Evolutionary conservation across 352 stramenopile species (phyloP), one percentile per base, ranked within the genome.

Genomic region (Peronospora belbahrii): DNA sequence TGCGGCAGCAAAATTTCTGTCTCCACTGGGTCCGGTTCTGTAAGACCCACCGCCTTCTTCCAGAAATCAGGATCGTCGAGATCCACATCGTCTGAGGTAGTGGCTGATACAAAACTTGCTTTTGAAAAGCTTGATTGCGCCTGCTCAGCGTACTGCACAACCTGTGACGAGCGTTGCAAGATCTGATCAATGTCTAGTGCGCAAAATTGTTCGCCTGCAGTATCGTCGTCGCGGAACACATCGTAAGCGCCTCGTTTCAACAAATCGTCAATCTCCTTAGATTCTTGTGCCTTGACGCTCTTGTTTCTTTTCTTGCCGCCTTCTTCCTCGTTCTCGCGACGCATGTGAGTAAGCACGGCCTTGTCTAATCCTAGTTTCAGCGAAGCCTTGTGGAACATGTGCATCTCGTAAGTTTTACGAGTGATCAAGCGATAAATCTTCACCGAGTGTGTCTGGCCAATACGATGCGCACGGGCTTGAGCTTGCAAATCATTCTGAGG

Each of bases 11-110:
- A 67, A 10, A 78, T 74, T 25, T 74, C 62, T 0, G 64, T 41
- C 49, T 88, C 82, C 2, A 61, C 37, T 5, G 65, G 66, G 6
- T 94, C 83, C 2, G 83, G 78, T 5, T 94, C 83, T 2, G 59
- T 70, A 10, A 95, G 39, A 4, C 88, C 88, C 5, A 96, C 85
- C 0, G 98, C 95, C 64, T 99, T 99, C 49, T 98, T 97, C 97
- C 97, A 99, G 49, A 99, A 99, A 43, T 98, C 76, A 1, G 97
- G 97, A 62, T 99, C 97, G 48, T 98, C 89, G 13, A 99, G 84
- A 60, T 98, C 91, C n/a, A 98, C 82, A 52, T 98, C 89, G 50
- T 97, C 80, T 0, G 76, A 88, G 2, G 73, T 95, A 11, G 70
- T 89, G 0, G 83, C 78, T 1, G 85, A 89, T 20, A 96, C 85